Evolutionary conservation across 106 monocot genomes (phyloP).

Genomic region (Dioscorea dumetorum): DNA sequence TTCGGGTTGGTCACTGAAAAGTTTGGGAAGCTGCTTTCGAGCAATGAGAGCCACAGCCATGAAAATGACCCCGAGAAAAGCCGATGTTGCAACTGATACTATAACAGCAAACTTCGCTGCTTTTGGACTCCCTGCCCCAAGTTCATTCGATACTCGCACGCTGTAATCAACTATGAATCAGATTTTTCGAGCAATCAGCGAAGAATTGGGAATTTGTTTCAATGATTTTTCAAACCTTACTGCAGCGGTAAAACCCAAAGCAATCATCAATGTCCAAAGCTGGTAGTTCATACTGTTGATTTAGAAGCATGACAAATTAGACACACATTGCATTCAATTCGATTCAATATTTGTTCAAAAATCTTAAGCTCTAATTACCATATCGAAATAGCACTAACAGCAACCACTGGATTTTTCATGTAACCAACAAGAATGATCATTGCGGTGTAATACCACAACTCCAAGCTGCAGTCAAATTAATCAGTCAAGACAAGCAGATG

Average conservation of each 20-base stretch:
- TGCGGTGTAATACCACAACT: slow-evolving; percentile 84
- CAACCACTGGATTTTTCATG: slow-evolving; percentile 61
- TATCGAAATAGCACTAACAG: slow-evolving; percentile 72
- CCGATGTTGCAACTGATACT: slow-evolving; percentile 38
- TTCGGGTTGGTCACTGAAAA: slow-evolving; percentile 61
- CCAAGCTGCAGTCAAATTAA: slow-evolving; percentile 42
- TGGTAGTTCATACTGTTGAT: no score
- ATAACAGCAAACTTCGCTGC: slow-evolving; percentile 54
- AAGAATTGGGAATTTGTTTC: no score
- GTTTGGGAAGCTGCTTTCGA: no score
- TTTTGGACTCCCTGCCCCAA: slow-evolving; percentile 55
- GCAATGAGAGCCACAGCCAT: no score
- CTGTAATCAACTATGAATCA: no score
- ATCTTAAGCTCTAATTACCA: slow-evolving; percentile 31
- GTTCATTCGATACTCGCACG: slow-evolving; percentile 76
- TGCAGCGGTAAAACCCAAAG: no score
- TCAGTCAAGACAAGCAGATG: background rate
- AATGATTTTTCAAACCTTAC: no score
- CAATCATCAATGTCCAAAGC: no score
- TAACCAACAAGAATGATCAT: slow-evolving; percentile 69
- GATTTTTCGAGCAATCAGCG: no score
- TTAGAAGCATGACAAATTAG: no score
- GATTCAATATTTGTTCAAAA: no score
- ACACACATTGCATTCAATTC: background rate
- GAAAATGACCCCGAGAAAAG: slow-evolving; percentile 36